Conservation (phyloP, 345 rosid species). For the Acer saccharum region DNA sequence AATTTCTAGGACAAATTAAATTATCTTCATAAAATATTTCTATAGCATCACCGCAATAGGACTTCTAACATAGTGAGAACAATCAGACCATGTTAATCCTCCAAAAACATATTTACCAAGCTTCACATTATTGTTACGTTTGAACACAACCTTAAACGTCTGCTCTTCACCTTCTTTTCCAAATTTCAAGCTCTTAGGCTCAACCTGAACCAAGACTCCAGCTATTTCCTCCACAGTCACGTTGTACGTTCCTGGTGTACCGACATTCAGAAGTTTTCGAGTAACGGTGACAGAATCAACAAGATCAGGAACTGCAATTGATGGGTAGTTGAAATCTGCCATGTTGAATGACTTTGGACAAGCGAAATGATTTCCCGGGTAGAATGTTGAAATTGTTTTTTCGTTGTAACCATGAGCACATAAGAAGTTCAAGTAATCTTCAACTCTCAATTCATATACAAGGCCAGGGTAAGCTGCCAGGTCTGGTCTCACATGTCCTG, state of each 20-base stretch:
- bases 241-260: conserved; percentile 37
- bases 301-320: conserved; percentile 41
- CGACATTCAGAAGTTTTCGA: conserved; percentile 51
- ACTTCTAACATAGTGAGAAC: conserved; percentile 48
- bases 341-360: conserved; percentile 26
- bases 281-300: conserved; percentile 16
- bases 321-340: conserved; percentile 54
- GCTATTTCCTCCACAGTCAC: conserved; percentile 24
- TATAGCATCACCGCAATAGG: conserved; percentile 28
- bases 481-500: conserved; percentile 53
- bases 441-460: conserved; percentile 34
- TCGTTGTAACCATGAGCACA: conserved; percentile 41
- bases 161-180: conserved; percentile 39
- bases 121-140: neutral
- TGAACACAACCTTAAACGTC: conserved; percentile 31
- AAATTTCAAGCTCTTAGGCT: conserved; percentile 39
- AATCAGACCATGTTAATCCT: conserved; percentile 48
- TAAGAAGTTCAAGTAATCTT: conserved; percentile 49
- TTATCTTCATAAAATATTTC: too few relatives aligned
- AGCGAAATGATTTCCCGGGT: conserved; percentile 22
- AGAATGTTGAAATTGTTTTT: conserved; percentile 2
- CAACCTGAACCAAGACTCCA: conserved; percentile 33
- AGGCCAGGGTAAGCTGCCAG: conserved; percentile 57
- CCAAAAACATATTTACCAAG: conserved; percentile 36
- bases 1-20: too few relatives aligned